Evolutionary conservation across 495 filamentous ascomycete genomes (phyloP).

Genomic region (Penicillium canescens): DNA sequence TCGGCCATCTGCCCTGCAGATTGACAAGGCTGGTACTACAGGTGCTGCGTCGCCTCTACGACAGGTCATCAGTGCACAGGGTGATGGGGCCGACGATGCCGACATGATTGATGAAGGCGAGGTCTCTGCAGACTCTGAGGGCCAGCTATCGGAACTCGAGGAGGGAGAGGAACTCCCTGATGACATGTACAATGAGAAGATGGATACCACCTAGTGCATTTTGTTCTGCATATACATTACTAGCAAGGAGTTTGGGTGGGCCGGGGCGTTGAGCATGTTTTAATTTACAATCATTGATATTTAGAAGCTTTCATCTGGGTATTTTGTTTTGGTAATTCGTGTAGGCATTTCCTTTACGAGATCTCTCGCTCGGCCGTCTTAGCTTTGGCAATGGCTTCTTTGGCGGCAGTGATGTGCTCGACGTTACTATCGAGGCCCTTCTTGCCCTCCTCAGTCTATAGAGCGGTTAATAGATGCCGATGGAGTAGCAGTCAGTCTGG

Average conservation of each 20-base stretch:
- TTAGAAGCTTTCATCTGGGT: slow-evolving; percentile 7
- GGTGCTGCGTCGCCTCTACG: slow-evolving; percentile 43
- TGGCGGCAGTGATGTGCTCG: slow-evolving; percentile 54
- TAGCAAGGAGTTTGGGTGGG: slow-evolving; percentile 33
- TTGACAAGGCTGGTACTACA: slow-evolving; percentile 33
- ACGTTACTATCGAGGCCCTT: slow-evolving; percentile 52
- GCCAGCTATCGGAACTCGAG: slow-evolving; percentile 39
- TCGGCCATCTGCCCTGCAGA: slow-evolving; percentile 34
- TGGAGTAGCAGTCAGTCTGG: background rate
- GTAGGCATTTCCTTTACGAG: slow-evolving; percentile 22
- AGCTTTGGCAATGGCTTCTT: slow-evolving; percentile 62
- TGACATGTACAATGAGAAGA: slow-evolving; percentile 52
- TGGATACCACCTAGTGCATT: slow-evolving; percentile 62
- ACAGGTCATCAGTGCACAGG: slow-evolving; percentile 33
- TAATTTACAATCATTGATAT: slow-evolving; percentile 23
- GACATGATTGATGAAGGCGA: slow-evolving; percentile 68
- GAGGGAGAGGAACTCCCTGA: slow-evolving; percentile 55
- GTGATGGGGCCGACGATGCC: slow-evolving; percentile 43
- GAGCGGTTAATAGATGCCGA: background rate
- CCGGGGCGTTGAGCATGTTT: slow-evolving; percentile 28
- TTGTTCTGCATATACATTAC: slow-evolving; percentile 23
- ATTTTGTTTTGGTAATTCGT: slow-evolving; percentile 13
- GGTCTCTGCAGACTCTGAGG: slow-evolving; percentile 45
- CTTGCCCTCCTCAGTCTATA: slow-evolving; percentile 44
- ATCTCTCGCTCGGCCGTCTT: slow-evolving; percentile 48